A percentile compares a stretch with the other conserved stretches of the same genome.
These are phyloP conservation scores for Solanum tarijense DNA, from an alignment of 257 asterid genomes.

Conservation along the genomic window DNA sequence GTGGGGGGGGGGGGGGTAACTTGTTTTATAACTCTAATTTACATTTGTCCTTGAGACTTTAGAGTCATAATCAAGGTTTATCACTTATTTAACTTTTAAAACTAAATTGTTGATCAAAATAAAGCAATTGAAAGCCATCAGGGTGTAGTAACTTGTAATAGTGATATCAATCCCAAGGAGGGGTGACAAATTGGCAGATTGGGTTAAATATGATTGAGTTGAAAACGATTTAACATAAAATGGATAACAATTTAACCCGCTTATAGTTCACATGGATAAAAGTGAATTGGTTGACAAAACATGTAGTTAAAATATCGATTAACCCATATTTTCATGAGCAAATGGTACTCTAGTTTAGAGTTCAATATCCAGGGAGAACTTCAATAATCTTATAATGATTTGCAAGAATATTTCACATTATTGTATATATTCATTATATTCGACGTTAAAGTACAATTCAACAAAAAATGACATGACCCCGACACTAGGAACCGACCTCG, in stretches of 20 bases:
- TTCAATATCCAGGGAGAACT: background rate
- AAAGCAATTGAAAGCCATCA: background rate
- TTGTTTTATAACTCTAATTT: background rate
- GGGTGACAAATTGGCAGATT: background rate
- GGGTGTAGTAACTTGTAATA: background rate
- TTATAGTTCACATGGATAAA: background rate
- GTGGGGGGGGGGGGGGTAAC: background rate
- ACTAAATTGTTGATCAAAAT: background rate
- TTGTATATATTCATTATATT: background rate
- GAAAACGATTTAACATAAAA: background rate
- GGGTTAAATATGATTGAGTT: no score
- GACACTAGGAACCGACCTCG: background rate
- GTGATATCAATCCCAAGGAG: background rate
- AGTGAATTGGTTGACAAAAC: background rate
- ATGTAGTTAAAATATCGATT: background rate
- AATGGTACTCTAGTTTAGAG: background rate
- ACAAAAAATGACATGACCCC: background rate
- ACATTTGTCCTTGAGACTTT: background rate
- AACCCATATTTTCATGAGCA: background rate
- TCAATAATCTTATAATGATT: background rate
- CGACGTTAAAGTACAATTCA: background rate
- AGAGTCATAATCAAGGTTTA: background rate
- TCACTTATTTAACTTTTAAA: background rate
- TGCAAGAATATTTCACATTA: background rate
- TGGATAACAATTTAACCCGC: background rate